Evolutionary conservation across 1,284 basidiomycete genomes (phyloP).

Genomic region (Ceratobasidium sp.): DNA sequence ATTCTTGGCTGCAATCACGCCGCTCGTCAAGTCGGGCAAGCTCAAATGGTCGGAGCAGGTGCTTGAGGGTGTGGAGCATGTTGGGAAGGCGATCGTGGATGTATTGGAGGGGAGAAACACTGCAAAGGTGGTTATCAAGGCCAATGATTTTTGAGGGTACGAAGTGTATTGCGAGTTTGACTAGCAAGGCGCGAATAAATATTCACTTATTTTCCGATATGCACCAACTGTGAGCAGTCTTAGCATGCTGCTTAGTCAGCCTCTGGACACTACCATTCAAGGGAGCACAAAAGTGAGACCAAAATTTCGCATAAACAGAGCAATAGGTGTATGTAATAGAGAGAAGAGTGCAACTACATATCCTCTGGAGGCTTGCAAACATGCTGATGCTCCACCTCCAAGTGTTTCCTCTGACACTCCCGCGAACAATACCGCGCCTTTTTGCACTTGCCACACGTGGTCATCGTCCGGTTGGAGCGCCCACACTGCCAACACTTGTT

Average conservation of each 20-base stretch:
- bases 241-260: no score
- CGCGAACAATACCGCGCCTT: constrained; percentile 23
- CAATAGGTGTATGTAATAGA: no score
- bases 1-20: constrained; percentile 38
- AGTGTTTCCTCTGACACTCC: constrained; percentile 10
- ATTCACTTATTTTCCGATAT: no score
- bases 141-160: background rate
- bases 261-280: no score
- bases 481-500: constrained; percentile 29
- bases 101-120: constrained; percentile 10
- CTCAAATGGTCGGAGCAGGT: constrained; percentile 42
- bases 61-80: constrained; percentile 42
- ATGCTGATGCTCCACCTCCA: constrained; percentile 21
- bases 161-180: background rate
- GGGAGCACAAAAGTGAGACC: no score
- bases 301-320: no score
- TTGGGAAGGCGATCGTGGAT: constrained; percentile 16
- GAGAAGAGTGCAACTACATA: no score
- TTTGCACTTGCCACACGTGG: constrained; percentile 9
- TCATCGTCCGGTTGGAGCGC: background rate
- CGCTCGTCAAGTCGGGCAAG: constrained; percentile 46
- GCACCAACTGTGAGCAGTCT: no score
- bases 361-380: background rate
- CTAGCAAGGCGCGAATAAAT: background rate
- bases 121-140: constrained; percentile 41